A percentile compares a stretch with the other conserved stretches of the same genome.
phyloP scores from a whole-genome alignment of 306 rosid genomes.

The Rosa chinensis region DNA sequence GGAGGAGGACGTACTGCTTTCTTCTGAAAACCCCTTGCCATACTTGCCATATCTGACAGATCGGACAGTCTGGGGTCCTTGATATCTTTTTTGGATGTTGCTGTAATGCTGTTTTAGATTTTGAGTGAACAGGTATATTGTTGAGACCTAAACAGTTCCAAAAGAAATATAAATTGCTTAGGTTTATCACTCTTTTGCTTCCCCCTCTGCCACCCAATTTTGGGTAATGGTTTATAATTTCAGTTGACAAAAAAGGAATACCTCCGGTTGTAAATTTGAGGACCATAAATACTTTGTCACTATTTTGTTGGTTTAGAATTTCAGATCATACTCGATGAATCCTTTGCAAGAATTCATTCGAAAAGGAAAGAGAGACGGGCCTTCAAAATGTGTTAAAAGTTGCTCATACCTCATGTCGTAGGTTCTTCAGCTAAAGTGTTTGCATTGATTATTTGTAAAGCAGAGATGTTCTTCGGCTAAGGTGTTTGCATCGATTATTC shows the following conservation, averaged over 20 bases:
- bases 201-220: background rate
- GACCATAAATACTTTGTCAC: background rate
- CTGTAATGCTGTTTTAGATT: conserved; percentile 4
- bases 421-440: too few species aligned
- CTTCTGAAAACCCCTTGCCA: conserved; percentile 45
- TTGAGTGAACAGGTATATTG: conserved; percentile 1
- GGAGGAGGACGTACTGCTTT: conserved; percentile 69
- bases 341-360: background rate
- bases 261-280: too few species aligned
- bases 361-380: too few species aligned
- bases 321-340: background rate
- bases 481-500: too few species aligned
- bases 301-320: background rate
- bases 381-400: too few species aligned
- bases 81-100: conserved; percentile 6
- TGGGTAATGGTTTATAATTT: background rate
- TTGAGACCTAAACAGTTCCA: background rate
- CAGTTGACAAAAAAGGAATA: background rate
- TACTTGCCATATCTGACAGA: background rate
- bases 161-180: conserved; percentile 4
- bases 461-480: too few species aligned
- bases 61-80: background rate
- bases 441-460: too few species aligned
- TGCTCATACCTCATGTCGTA: too few species aligned
- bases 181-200: background rate